Evolutionary conservation across 371 early-diverging fungal species (phyloP).

Genomic region (Actinomortierella wolfii): DNA sequence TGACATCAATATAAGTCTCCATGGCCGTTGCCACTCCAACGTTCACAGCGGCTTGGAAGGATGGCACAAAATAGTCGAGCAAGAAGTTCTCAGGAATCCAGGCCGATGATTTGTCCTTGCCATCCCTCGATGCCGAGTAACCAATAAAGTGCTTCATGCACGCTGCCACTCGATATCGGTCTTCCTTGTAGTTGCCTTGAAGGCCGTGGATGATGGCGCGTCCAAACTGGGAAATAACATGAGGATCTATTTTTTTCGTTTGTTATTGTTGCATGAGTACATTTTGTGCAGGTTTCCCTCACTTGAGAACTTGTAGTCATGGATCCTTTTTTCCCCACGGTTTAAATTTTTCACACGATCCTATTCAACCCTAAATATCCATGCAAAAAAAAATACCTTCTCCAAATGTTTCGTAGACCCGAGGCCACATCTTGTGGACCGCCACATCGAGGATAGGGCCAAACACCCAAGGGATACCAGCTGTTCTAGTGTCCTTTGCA

Average conservation of each 20-base stretch:
- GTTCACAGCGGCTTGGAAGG: slow-evolving; percentile 66
- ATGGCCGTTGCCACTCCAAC: slow-evolving; percentile 72
- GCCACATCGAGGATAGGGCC: slow-evolving; percentile 68
- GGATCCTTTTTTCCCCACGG: no score
- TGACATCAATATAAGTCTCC: slow-evolving; percentile 72
- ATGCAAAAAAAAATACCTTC: slow-evolving; percentile 23
- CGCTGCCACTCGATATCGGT: slow-evolving; percentile 50
- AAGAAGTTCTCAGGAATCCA: slow-evolving; percentile 63
- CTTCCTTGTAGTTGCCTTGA: slow-evolving; percentile 63
- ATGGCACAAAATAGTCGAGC: slow-evolving; percentile 66
- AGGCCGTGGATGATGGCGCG: slow-evolving; percentile 59
- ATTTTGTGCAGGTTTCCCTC: no score
- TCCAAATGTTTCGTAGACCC: slow-evolving; percentile 66
- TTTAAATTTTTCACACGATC: no score
- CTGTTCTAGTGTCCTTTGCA: slow-evolving; percentile 59
- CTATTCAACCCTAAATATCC: no score
- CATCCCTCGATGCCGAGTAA: slow-evolving; percentile 53
- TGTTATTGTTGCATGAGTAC: no score
- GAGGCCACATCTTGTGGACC: slow-evolving; percentile 71
- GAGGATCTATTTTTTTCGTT: slow-evolving; percentile 53
- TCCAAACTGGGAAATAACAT: slow-evolving; percentile 60
- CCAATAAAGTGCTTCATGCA: slow-evolving; percentile 64
- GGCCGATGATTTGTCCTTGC: slow-evolving; percentile 59
- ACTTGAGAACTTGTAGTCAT: no score
- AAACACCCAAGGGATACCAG: slow-evolving; percentile 66